Evolutionary conservation across 208 protist genomes (phyloP).

Genomic region (Willaertia magna): DNA sequence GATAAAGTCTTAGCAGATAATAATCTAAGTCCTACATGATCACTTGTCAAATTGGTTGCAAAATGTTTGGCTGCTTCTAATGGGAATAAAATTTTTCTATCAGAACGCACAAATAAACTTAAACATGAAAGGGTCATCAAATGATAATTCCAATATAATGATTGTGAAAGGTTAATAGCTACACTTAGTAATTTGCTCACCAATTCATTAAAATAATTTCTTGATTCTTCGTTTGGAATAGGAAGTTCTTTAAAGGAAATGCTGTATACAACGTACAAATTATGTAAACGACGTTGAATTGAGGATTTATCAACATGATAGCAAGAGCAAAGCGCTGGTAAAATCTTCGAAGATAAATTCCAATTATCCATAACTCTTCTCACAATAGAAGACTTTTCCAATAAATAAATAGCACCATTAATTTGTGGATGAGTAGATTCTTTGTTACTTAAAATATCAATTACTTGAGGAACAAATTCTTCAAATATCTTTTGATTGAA

Average conservation of each 20-base stretch:
- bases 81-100: background rate
- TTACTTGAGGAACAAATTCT: background rate
- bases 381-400: background rate
- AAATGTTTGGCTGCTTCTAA: background rate
- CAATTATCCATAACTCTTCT: background rate
- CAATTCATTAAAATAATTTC: background rate
- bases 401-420: background rate
- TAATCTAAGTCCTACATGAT: background rate
- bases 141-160: background rate
- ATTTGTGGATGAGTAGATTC: background rate
- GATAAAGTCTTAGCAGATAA: background rate
- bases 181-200: background rate
- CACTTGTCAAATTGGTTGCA: background rate
- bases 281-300: background rate
- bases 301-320: background rate
- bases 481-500: background rate
- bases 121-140: background rate
- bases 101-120: background rate
- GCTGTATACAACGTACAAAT: background rate
- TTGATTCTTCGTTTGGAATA: background rate
- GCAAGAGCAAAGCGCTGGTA: background rate
- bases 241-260: background rate
- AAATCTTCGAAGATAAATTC: background rate
- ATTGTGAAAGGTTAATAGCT: background rate
- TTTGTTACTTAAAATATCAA: background rate